Percentiles rank a stretch among this genome's conserved stretches.
These are phyloP conservation scores for Stylonectria norvegica DNA, from an alignment of 2,329 filamentous ascomycete genomes.

Conservation along the genomic window DNA sequence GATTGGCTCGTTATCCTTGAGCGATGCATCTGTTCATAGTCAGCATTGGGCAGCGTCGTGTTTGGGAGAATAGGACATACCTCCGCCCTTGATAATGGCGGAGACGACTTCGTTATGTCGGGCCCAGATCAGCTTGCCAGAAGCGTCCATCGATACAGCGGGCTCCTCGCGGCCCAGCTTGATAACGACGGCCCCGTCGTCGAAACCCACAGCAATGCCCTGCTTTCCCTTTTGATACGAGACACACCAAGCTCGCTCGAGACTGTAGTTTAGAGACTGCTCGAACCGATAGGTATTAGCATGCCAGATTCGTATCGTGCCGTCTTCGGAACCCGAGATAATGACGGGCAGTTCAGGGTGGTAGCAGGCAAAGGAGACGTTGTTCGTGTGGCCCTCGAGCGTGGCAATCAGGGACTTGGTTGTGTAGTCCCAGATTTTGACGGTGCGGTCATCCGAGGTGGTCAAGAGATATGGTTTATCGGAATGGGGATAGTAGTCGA, in stretches of 20 bases:
- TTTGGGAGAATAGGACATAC: constrained; percentile 35
- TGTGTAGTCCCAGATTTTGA: constrained; percentile 99
- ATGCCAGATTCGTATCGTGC: constrained; percentile 97
- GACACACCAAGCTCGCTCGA: constrained; percentile 97
- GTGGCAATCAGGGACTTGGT: constrained; percentile 97
- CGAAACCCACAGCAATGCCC: constrained; percentile 91
- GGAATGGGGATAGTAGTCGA: constrained; percentile 79
- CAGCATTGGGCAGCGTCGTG: constrained; percentile 17
- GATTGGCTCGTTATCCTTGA: constrained; percentile 89
- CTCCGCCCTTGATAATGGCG: constrained; percentile 87
- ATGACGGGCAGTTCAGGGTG: constrained; percentile 96
- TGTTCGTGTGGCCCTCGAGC: constrained; percentile 93
- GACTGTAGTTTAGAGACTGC: constrained; percentile 90
- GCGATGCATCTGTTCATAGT: constrained; percentile 57
- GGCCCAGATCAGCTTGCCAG: constrained; percentile 95
- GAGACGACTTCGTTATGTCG: constrained; percentile 93
- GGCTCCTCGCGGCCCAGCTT: constrained; percentile 98
- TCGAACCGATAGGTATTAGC: constrained; percentile 96
- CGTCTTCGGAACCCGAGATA: constrained; percentile 96
- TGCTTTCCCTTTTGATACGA: constrained; percentile 93
- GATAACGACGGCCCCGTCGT: constrained; percentile 95
- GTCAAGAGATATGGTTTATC: constrained; percentile 87
- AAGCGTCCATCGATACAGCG: constrained; percentile 93
- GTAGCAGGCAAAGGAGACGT: constrained; percentile 97
- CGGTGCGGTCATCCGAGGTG: constrained; percentile 91